phyloP scores from a whole-genome alignment of 163 green algal species.

The Prototheca cutis region DNA sequence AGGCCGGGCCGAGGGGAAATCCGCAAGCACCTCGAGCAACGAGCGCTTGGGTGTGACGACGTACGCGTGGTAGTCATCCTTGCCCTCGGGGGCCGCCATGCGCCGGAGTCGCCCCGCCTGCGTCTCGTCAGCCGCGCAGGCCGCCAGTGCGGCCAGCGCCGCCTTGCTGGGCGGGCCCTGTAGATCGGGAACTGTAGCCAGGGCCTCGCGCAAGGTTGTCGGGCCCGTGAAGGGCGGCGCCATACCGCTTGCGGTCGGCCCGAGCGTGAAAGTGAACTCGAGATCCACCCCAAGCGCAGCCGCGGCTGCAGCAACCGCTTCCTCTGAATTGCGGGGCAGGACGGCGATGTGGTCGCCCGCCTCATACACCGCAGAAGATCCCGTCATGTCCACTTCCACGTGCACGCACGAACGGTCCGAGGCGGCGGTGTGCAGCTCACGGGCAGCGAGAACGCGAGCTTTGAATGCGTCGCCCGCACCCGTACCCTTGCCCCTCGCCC shows the following conservation, averaged over 20 bases:
- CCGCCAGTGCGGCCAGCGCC: conserved; percentile 28
- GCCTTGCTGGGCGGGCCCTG: conserved; percentile 22
- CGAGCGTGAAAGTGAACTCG: not conserved
- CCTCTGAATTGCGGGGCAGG: conserved; percentile 60
- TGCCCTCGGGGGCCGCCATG: conserved; percentile 59
- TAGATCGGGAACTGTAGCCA: conserved; percentile 32
- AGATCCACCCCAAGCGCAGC: conserved; percentile 32
- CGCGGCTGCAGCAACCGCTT: conserved; percentile 55
- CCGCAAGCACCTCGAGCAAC: conserved; percentile 66
- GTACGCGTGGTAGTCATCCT: conserved; percentile 61
- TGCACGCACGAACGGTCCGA: conserved; percentile 82
- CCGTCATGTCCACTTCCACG: conserved; percentile 75
- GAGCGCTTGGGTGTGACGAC: conserved; percentile 50
- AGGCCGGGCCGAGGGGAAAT: conserved; percentile 36
- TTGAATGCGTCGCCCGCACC: conserved; percentile 16
- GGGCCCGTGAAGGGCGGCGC: conserved; percentile 23
- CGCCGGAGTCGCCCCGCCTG: conserved; percentile 34
- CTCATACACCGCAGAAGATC: conserved; percentile 11
- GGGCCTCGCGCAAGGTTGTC: conserved; percentile 49
- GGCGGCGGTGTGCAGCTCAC: conserved; percentile 63
- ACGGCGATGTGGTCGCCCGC: conserved; percentile 84
- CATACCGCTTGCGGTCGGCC: not conserved
- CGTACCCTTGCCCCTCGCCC: conserved; percentile 3
- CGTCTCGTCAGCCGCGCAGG: conserved; percentile 19
- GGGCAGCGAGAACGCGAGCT: conserved; percentile 40